Conservation (phyloP, 805 yeast genomes). For the Schizosaccharomyces japonicus region DNA sequence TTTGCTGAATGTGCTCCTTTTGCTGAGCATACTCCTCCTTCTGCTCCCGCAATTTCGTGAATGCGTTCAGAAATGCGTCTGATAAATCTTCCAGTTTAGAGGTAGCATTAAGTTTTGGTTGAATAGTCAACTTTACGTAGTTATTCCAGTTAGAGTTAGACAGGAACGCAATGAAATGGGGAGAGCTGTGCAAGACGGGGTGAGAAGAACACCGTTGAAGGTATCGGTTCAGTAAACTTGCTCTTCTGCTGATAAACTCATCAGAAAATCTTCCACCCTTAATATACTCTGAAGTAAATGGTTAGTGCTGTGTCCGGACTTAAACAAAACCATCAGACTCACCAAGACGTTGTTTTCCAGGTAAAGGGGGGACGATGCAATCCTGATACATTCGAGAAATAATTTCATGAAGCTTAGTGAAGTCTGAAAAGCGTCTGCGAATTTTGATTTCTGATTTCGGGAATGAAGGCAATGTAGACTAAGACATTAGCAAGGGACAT, state of each 20-base stretch:
- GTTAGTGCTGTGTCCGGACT: neutral
- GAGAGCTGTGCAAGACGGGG: slow-evolving; percentile 44
- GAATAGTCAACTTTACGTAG: slow-evolving; percentile 15
- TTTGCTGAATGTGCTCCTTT: slow-evolving; percentile 54
- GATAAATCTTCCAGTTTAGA: slow-evolving; percentile 47
- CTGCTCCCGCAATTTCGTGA: slow-evolving; percentile 45
- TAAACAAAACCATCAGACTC: neutral
- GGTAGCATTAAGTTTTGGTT: slow-evolving; percentile 4
- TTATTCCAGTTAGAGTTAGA: slow-evolving; percentile 56
- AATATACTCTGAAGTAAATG: slow-evolving; percentile 33
- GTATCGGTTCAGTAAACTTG: slow-evolving; percentile 58
- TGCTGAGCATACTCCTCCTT: slow-evolving; percentile 59
- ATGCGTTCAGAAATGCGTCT: slow-evolving; percentile 83
- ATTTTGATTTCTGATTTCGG: slow-evolving; percentile 24
- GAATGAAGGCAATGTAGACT: slow-evolving; percentile 37
- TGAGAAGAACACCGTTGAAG: slow-evolving; percentile 50
- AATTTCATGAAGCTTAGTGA: slow-evolving; percentile 52
- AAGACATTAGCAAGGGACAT: neutral
- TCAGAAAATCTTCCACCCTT: slow-evolving; percentile 80
- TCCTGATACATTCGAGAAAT: slow-evolving; percentile 61
- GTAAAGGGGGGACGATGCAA: slow-evolving; percentile 73
- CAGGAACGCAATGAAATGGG: slow-evolving; percentile 44
- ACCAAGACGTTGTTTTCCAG: slow-evolving; percentile 60
- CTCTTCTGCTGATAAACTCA: slow-evolving; percentile 63
- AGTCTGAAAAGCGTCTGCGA: slow-evolving; percentile 71